A percentile compares a stretch with the other conserved stretches of the same genome.
Conservation (phyloP, 768 basidiomycete species). For the Leccinum boreale region DNA sequence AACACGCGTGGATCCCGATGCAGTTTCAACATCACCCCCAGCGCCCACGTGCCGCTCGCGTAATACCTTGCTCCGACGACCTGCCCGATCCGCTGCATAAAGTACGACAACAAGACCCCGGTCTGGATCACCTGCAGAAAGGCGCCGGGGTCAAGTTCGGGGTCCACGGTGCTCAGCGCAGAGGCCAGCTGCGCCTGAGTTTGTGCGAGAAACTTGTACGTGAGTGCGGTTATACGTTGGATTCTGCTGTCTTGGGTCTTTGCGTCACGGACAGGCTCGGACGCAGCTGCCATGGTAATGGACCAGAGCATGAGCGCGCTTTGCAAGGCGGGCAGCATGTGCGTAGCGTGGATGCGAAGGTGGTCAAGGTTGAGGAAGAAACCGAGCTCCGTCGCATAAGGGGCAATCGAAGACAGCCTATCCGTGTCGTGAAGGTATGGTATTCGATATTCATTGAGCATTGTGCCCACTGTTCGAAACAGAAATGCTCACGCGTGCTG, state of each 20-base stretch:
- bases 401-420: constrained; percentile 42
- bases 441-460: background rate
- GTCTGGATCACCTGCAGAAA: constrained; percentile 57
- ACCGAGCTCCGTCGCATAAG: constrained; percentile 55
- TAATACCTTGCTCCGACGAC: constrained; percentile 60
- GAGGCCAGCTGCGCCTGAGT: constrained; percentile 46
- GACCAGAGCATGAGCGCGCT: constrained; percentile 54
- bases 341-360: constrained; percentile 40
- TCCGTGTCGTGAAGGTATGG: background rate
- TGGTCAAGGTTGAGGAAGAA: constrained; percentile 59
- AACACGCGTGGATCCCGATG: constrained; percentile 31
- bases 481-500: constrained; percentile 11
- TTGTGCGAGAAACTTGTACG: constrained; percentile 41
- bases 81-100: constrained; percentile 59
- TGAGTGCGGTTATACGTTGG: background rate
- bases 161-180: constrained; percentile 38
- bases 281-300: constrained; percentile 39
- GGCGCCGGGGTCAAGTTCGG: constrained; percentile 32
- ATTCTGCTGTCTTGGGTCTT: constrained; percentile 19
- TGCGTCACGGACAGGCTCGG: constrained; percentile 32
- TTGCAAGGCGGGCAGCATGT: constrained; percentile 47
- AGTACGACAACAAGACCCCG: constrained; percentile 62
- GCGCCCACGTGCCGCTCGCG: constrained; percentile 43
- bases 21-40: constrained; percentile 46
- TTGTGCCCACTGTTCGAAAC: too few species aligned